Percentiles rank a stretch among this genome's conserved stretches.
These are phyloP conservation scores for Inonotus hispidus DNA, from an alignment of 1,284 basidiomycete species.

Conservation along the genomic window DNA sequence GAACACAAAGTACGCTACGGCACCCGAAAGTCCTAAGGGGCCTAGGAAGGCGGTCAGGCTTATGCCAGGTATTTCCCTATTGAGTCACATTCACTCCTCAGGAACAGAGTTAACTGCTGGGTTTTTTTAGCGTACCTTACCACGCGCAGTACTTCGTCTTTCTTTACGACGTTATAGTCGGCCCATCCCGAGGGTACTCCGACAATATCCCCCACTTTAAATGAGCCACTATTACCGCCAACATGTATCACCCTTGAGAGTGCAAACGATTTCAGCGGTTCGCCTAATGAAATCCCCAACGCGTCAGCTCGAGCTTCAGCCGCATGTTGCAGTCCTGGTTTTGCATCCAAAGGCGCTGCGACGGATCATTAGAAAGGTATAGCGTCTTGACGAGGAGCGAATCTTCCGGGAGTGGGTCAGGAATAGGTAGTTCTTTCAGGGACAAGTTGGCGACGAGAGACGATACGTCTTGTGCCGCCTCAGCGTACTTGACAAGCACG, in stretches of 20 bases:
- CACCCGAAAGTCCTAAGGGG: slow-evolving; percentile 24
- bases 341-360: slow-evolving; percentile 20
- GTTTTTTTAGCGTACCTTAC: slow-evolving; percentile 6
- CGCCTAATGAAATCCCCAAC: slow-evolving; percentile 23
- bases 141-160: background rate
- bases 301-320: slow-evolving; percentile 20
- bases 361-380: slow-evolving; percentile 19
- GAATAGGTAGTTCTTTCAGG: slow-evolving; percentile 10
- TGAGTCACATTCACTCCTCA: background rate
- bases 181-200: slow-evolving; percentile 23
- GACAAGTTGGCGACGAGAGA: background rate
- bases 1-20: slow-evolving; percentile 31
- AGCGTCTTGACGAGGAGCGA: slow-evolving; percentile 15
- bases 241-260: slow-evolving; percentile 24
- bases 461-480: background rate
- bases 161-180: slow-evolving; percentile 27
- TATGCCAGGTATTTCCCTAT: slow-evolving; percentile 12
- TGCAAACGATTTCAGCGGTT: slow-evolving; percentile 21
- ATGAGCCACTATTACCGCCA: slow-evolving; percentile 20
- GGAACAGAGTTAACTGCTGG: background rate
- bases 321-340: background rate
- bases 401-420: slow-evolving; percentile 9
- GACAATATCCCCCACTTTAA: slow-evolving; percentile 25
- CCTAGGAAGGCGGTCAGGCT: slow-evolving; percentile 23
- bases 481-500: slow-evolving; percentile 10